Evolutionary conservation across 202 grass and related monocot genomes (phyloP), one percentile per base, ranked within the genome.

Genomic region (Musa balbisiana): DNA sequence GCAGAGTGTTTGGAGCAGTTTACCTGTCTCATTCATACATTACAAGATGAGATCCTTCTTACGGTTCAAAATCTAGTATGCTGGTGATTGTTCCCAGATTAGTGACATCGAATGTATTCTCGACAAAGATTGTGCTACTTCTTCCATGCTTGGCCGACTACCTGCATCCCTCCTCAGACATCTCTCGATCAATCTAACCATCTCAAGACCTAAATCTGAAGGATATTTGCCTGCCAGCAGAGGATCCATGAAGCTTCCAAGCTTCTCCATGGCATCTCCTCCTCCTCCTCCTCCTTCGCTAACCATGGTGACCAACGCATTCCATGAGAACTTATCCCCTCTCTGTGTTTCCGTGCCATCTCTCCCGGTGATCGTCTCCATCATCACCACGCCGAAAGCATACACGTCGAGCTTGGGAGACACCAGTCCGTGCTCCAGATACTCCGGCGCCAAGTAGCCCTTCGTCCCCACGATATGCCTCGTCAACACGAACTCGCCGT

Each of bases 321-420:
- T 43, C 33, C 33, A 43, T 43, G 33, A 43, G 4, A 43, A 43
- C 33, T 43, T 6, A 43, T 43, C 1, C 51, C 26, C 70, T 75
- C 78, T 23, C 49, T 75, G 11, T 63, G 67, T 3, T 74, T 70
- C 49, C 80, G 74, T 27, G 6, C 76, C 83, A 71, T 67, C 87
- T 53, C 80, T 89, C 1, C 89, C 92, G 1, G 88, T 89, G 52
- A 96, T 23, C 73, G 89, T 88, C 87, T 96, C 92, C 65, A 96
- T 83, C 2, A 92, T 78, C 75, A 92, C 87, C 27, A 92, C 83
- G n/a, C 92, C 92, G 13, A 96, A 78, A 50, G 86, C 86, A 80
- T 96, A 96, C 24, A 92, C 89, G 80, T 96, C 92, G 11, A 90
- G 74, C 75, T 87, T 92, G 53, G 87, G 87, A 11, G 87, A 96